Evolutionary conservation across 2,329 filamentous ascomycete genomes (phyloP), one percentile per base, ranked within the genome.

Genomic region (Aspergillus fumigatiaffinis): DNA sequence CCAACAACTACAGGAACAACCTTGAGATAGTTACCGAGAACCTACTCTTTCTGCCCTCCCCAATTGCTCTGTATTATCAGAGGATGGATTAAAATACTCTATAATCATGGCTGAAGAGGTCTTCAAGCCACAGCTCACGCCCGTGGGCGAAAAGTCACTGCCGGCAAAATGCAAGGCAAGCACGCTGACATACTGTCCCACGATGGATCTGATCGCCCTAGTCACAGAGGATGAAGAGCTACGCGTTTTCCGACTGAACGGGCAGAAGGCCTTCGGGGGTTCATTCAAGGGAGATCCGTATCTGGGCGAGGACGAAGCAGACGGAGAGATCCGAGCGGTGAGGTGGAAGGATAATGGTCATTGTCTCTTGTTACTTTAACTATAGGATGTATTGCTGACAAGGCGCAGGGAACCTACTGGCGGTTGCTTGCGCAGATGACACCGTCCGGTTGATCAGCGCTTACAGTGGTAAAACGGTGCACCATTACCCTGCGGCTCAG

Each of bases 351-450:
- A 82, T 28, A 86, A 89, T 68, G 88, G 88, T 88, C 68, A 68
- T 66, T 54, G 29, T 28, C 12, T 58, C 17, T 51, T 56, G 29
- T 26, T 51, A 62, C 4, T n/a, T 29, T n/a, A 29, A 29, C 28
- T 4, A n/a, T 14, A 5, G 4, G 32, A 17, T 17, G 3, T 14
- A 17, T 35, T 4, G 12, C 32, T 14, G 41, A 9, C 54, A 4
- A n/a, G 5, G 5, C 6, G 48, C 41, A 75, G 72, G 72, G 25
- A 88, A 90, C 60, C 86, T 91, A 46, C 82, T 97, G 54, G 91
- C 91, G 14, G 85, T 94, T 14, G 91, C 87, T 49, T 96, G 91
- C 86, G 91, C 84, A 64, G 91, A 96, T 77, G 89, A 90, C 28
- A 84, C 84, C 6, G 84, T 94, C 21, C 86, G 91, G 57, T 77